Evolutionary conservation across 192 early-diverging fungal genomes (phyloP).

Genomic region (Umbelopsis isabellina): DNA sequence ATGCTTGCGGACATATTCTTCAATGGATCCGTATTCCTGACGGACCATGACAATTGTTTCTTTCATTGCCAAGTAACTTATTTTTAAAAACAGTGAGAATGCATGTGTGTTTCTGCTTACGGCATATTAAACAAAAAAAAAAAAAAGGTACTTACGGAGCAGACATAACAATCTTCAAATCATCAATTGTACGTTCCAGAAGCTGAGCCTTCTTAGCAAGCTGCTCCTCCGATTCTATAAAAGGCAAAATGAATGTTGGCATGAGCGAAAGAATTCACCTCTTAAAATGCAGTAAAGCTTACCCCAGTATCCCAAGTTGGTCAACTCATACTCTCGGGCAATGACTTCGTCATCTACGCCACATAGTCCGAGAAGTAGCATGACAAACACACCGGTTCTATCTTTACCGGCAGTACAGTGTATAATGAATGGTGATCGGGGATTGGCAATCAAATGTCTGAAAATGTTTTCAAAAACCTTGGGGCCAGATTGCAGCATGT

Average conservation of each 20-base stretch:
- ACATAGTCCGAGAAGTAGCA: conserved; percentile 60
- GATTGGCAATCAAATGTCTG: conserved; percentile 49
- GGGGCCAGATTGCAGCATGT: conserved; percentile 49
- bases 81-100: background rate
- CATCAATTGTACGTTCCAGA: conserved; percentile 27
- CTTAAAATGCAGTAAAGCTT: background rate
- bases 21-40: conserved; percentile 51
- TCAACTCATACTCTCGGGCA: conserved; percentile 66
- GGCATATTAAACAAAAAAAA: background rate
- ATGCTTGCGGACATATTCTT: conserved; percentile 46
- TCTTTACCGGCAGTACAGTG: conserved; percentile 79
- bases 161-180: conserved; percentile 39
- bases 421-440: conserved; percentile 53
- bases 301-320: conserved; percentile 50
- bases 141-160: conserved; percentile 29
- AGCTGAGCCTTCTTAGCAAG: conserved; percentile 29
- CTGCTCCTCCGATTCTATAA: conserved; percentile 30
- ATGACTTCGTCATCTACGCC: conserved; percentile 72
- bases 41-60: conserved; percentile 45
- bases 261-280: background rate
- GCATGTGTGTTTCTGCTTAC: background rate
- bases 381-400: conserved; percentile 63
- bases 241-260: background rate
- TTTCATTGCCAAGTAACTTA: conserved; percentile 37
- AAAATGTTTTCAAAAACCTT: conserved; percentile 48